These are phyloP conservation scores for Salvia miltiorrhiza DNA, from an alignment of 257 asterid species.

Conservation along the genomic window DNA sequence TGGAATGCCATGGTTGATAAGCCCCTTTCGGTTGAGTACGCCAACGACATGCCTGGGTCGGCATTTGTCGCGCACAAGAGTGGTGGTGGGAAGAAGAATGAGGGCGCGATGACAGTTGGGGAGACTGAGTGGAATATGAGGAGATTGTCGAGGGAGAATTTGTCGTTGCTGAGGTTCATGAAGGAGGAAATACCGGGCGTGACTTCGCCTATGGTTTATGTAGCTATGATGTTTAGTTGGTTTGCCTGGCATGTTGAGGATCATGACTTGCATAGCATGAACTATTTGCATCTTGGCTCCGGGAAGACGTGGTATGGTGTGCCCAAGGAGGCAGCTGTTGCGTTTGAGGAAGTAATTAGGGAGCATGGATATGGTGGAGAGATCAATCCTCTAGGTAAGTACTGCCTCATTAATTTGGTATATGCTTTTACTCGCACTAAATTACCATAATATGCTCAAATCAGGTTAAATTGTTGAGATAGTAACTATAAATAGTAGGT, in stretches of 20 bases:
- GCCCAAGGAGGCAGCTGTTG: constrained; percentile 89
- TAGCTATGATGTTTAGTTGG: constrained; percentile 99
- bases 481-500: background rate
- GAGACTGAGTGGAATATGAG: constrained; percentile 99
- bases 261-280: constrained; percentile 99
- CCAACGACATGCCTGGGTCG: constrained; percentile 99
- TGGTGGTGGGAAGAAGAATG: constrained; percentile 37
- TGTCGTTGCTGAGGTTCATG: constrained; percentile 88
- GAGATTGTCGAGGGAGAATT: constrained; percentile 79
- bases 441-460: background rate
- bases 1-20: constrained; percentile 96
- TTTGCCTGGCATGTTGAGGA: constrained; percentile 99
- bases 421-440: constrained; percentile 12
- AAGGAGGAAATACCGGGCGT: constrained; percentile 99
- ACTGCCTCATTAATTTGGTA: background rate
- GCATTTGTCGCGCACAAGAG: constrained; percentile 61
- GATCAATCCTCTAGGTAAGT: constrained; percentile 89
- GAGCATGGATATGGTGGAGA: constrained; percentile 97
- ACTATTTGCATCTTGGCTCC: constrained; percentile 83
- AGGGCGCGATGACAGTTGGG: constrained; percentile 48
- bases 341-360: constrained; percentile 91
- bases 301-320: constrained; percentile 99
- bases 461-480: background rate
- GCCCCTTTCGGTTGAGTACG: constrained; percentile 93
- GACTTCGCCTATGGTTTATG: constrained; percentile 96